Base-by-base conservation (phyloP, 1,284 basidiomycete genomes). In the Boletellus deceptivus region DNA sequence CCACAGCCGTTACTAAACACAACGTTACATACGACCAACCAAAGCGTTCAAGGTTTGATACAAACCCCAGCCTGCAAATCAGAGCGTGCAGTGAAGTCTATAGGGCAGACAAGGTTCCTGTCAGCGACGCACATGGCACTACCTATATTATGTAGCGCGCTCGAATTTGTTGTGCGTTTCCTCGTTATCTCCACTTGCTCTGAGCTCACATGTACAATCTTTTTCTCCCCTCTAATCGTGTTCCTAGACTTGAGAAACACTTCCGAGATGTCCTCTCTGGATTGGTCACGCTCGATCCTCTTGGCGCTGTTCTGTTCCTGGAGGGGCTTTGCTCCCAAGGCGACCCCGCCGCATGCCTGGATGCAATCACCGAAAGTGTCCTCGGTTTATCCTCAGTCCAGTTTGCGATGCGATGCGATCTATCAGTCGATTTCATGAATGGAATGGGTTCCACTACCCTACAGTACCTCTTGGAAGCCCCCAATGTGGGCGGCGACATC, bases 371-470 rank as follows among this genome's bases (percentile, higher is more conserved):
- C 0, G 43, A 42, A 10, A 61, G 62, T n/a, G 17, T 48, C 38
- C 44, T 52, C 3, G 62, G 59, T 18, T 24, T 52, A 4, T 25
- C 43, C 4, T 60, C 55, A 18, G 37, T 61, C 16, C 59, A 51
- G 11, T 49, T 40, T 2, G 60, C 59, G 3, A 55, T 55, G 45
- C 45, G 34, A 1, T 49, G 16, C 6, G 62, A 61, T 40, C 10
- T 61, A n/a, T 67, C 71, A 1, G 9, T 58, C 3, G 31, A 52
- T 0, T 82, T 79, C 57, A 59, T 82, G 55, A 82, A 83, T 46
- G 75, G 69, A 2, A 59, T 60, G 7, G 74, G 71, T 0, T 52
- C 70, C 2, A 52, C 61, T 0, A 48, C 79, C 3, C 54, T 84
- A 10, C 38, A 48, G 0, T 82, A 75, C 55, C 59, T 85, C 62